Evolutionary conservation across 176 grass and related monocot species (phyloP).

Genomic region (barley (Hordeum vulgare)): DNA sequence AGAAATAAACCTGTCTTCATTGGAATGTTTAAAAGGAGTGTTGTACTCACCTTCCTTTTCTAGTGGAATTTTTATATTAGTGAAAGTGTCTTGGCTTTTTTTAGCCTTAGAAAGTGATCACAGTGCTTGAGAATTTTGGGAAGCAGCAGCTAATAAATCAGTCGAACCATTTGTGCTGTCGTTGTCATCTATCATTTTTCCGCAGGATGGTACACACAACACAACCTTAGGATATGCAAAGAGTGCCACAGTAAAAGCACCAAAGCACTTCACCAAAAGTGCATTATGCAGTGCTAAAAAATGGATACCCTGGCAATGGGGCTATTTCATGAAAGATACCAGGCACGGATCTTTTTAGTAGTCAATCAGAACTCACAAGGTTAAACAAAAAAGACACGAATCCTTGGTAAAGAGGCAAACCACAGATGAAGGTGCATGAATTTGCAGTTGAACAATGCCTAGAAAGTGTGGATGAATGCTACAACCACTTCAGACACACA

Average conservation of each 20-base stretch:
- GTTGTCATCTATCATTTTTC: neutral
- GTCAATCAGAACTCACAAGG: no score
- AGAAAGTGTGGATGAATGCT: neutral
- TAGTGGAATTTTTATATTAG: neutral
- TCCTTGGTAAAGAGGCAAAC: neutral
- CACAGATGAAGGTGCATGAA: neutral
- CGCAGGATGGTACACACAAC: neutral
- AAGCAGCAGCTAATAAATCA: no score
- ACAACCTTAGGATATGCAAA: slow-evolving; percentile 7
- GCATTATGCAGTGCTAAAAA: neutral
- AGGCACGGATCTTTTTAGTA: neutral
- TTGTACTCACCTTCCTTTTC: neutral
- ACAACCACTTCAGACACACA: neutral
- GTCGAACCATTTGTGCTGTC: neutral
- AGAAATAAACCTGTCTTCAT: neutral
- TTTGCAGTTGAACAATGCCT: slow-evolving; percentile 11
- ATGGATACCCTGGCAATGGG: neutral
- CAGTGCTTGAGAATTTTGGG: neutral
- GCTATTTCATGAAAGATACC: neutral
- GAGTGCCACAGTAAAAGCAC: neutral
- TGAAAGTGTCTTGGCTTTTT: neutral
- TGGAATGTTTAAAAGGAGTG: neutral
- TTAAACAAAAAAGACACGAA: no score
- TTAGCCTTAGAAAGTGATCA: neutral
- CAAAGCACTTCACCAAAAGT: slow-evolving; percentile 1